Base-by-base conservation (phyloP, 1,284 basidiomycete species). In the Austroboletus novae-zelandiae region DNA sequence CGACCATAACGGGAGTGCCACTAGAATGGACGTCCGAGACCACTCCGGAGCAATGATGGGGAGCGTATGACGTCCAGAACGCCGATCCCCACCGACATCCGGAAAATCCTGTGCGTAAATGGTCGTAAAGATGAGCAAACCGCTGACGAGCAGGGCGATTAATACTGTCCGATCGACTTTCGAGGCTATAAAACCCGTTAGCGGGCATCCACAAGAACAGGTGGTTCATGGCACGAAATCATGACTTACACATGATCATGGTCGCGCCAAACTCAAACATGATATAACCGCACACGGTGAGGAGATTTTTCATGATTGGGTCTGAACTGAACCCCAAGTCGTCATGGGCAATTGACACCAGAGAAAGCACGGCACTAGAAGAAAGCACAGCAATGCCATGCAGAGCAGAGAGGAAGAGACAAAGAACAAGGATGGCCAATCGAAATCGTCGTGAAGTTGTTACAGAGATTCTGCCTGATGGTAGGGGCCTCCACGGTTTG, bases 21-120 rank as follows among this genome's bases (percentile, higher is more conserved):
- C 40, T n/a, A 62, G 23, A 10, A 43, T 61, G 32, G 50, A 55
- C 13, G 54, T 13, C 1, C 65, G 54, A 1, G 67, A 65, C 11
- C 52, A 44, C 36, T 59, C 50, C 0, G 70, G 72, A 0, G 61
- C 60, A 27, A 62, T 55, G 43, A 76, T 71, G 13, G 75, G 74
- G 11, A 76, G 56, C 0, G 75, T 77, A 2, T 57, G 61, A n/a
- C 75, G 64, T 15, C 74, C 73, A 27, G 64, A 60, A 8, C 41
- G 56, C 3, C 51, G 53, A 52, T 77, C 75, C 5, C 75, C 76
- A 7, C 59, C 63, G 6, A 67, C 61, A 45, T 77, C 76, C 30
- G 65, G 63, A 56, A 74, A 76, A 49, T 76, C 74, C 56, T 74
- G 72, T 0, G 68, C 64, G 7, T 75, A 71, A 9, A 72, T 67